Evolutionary conservation across 208 protist genomes (phyloP).

Genomic region (Trypanosoma platydactyli): DNA sequence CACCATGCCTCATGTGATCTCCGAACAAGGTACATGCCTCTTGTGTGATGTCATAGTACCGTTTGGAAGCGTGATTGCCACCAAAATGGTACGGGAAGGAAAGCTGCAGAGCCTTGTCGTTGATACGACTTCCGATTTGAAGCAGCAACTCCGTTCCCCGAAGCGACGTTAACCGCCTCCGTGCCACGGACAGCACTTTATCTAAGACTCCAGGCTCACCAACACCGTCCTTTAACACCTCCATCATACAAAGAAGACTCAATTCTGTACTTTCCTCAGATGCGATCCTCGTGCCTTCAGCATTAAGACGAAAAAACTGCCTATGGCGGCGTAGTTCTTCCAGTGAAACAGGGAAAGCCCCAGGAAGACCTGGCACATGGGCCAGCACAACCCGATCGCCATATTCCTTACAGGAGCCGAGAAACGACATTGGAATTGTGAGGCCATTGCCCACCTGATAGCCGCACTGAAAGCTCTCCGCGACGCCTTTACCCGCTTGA

Average conservation of each 20-base stretch:
- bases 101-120: slow-evolving; percentile 46
- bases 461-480: slow-evolving; percentile 15
- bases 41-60: slow-evolving; percentile 69
- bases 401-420: slow-evolving; percentile 31
- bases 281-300: not conserved
- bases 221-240: slow-evolving; percentile 39
- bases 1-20: slow-evolving; percentile 44
- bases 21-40: slow-evolving; percentile 44
- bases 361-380: slow-evolving; percentile 73
- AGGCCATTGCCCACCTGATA: slow-evolving; percentile 26
- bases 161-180: slow-evolving; percentile 56
- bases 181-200: slow-evolving; percentile 41
- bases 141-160: slow-evolving; percentile 49
- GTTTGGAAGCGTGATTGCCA: slow-evolving; percentile 56
- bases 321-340: slow-evolving; percentile 38
- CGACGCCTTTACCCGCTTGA: not conserved
- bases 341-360: slow-evolving; percentile 55
- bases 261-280: slow-evolving; percentile 27
- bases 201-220: slow-evolving; percentile 36
- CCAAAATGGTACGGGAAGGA: slow-evolving; percentile 86
- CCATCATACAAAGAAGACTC: slow-evolving; percentile 53
- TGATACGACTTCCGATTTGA: slow-evolving; percentile 40
- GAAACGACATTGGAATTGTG: slow-evolving; percentile 33
- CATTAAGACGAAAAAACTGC: slow-evolving; percentile 25
- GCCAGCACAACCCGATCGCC: slow-evolving; percentile 40